Evolutionary conservation across 148 eudicot species (phyloP), one percentile per base, ranked within the genome.

Genomic region (Amaranthus hypochondriacus): DNA sequence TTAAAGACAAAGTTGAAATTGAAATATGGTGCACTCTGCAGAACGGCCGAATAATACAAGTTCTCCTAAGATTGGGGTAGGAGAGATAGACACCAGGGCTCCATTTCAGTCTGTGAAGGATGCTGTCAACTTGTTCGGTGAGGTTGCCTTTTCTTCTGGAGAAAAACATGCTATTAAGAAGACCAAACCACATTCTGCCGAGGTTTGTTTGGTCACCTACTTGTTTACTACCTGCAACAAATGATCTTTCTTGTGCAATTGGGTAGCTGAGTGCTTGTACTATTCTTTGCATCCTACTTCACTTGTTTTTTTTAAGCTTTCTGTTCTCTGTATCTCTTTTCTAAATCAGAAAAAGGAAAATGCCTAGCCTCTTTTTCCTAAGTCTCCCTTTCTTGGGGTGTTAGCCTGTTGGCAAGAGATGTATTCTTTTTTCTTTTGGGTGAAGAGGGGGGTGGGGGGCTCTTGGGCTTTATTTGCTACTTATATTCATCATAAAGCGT

Each of bases 81-180:
- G 97, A 69, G 99, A 96, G 81, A 92, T 96, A 70, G 97, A 96
- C 79, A 96, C 99, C 21, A 86, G 99, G 77, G 90, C 96, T 68
- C 97, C 97, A 13, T 92, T 96, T 83, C 97, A 96, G 76, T 96
- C 99, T 65, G 99, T 96, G 63, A 96, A 92, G 81, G 97, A 92
- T 87, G 99, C 97, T 56, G 92, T 92, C 80, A 96, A 68, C 81
- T 87, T 96, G 73, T 96, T 96, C 82, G 97, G 96, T 13, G 97
- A 90, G 82, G 90, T 88, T 66, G 89, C 90, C 62, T 82, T 86
- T 54, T 89, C 95, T 54, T 89, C 95, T 51, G 95, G 97, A 69
- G 91, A 78, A 76, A 96, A 69, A 58, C 79, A 86, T 74, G 75
- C 85, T 68, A 86, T 90, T 71, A 92, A 66, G 84, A 92, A 86